Evolutionary conservation across 371 early-diverging fungal species (phyloP), one percentile per base, ranked within the genome.

Genomic region (Mortierella sp.): DNA sequence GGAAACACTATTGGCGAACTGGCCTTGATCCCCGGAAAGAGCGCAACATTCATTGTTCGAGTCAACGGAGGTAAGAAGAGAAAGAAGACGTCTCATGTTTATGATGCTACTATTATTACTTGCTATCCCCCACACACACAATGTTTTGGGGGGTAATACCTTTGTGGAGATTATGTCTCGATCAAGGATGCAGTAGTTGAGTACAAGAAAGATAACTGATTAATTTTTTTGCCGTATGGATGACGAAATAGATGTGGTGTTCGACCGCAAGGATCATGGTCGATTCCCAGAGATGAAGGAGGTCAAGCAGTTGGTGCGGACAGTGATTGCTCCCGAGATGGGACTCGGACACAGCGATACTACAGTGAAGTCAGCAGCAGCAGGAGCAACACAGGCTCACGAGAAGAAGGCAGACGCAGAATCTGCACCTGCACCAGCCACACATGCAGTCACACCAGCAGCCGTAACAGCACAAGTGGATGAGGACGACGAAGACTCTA

Each of bases 241-340:
- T 55, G 28, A 55, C 16, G 34, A 38, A 73, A 24, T 73, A 89
- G 89, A 77, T 21, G 83, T 91, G 45, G 89, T 95, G 60, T 95
- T 92, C 89, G 94, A 95, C 82, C 91, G 95, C 76, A 94, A 93
- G 81, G 86, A 90, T 24, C 89, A 91, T 74, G 91, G 91, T 19
- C 76, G 94, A 47, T 94, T 95, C 79, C 95, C 95, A 13, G 95
- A 95, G 83, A 90, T 95, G 89, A 95, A 95, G 83, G 94, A 94
- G 77, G 83, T 93, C 84, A 95, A 95, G 89, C 95, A 94, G 88
- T 83, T 92, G 26, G 90, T 94, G 3, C 88, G 95, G 70, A 92
- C 94, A 73, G 82, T 90, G 54, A 90, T 95, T 72, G 92, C 93
- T 13, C 95, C 95, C 0, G 91, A 90, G 38, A 92, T 92, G 91